Evolutionary conservation across 345 rosid genomes (phyloP).

Genomic region (Nephelium lappaceum): DNA sequence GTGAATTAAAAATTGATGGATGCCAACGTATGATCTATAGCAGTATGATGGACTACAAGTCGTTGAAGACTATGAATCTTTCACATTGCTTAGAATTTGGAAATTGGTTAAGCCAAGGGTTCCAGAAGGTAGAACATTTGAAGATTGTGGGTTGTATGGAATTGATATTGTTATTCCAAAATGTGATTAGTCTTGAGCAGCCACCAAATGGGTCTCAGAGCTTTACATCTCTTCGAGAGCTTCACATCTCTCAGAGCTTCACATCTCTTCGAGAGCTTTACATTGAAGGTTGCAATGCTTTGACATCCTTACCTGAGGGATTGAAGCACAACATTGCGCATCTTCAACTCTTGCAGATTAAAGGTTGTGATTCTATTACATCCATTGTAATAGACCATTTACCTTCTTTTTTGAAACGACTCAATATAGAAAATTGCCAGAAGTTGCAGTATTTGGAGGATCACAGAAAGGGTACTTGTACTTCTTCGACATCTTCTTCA

Average conservation of each 20-base stretch:
- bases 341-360: not conserved
- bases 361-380: not conserved
- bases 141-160: slow-evolving; percentile 1
- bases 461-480: not conserved
- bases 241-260: not conserved
- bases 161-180: not conserved
- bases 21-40: not conserved
- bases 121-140: not conserved
- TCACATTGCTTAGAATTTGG: not conserved
- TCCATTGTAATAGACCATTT: not conserved
- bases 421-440: not conserved
- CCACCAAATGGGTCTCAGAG: not conserved
- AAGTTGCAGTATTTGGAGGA: not conserved
- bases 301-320: not conserved
- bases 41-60: not conserved
- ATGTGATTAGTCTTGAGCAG: not conserved
- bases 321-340: not conserved
- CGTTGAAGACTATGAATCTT: not conserved
- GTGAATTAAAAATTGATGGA: not conserved
- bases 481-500: not conserved
- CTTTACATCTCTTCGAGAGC: not conserved
- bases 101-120: not conserved
- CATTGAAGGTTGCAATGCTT: not conserved
- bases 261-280: not conserved
- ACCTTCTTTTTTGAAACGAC: not conserved